Evolutionary conservation across 306 rosid species (phyloP).

Genomic region (Delonix regia): DNA sequence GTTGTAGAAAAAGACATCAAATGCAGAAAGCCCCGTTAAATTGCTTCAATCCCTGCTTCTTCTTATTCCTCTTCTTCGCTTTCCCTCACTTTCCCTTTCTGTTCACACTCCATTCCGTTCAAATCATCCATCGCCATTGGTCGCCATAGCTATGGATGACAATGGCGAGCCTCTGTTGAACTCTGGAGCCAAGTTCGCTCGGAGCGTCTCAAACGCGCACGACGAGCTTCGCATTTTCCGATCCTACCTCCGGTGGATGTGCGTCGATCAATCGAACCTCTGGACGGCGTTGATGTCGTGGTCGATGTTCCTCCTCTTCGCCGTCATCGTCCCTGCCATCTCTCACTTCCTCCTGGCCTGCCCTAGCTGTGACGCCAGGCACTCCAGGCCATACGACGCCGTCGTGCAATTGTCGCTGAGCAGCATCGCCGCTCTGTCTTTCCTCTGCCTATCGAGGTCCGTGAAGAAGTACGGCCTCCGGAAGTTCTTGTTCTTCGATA

Average conservation of each 20-base stretch:
- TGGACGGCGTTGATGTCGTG: slow-evolving; percentile 69
- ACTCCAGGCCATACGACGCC: slow-evolving; percentile 68
- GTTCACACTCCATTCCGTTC: neutral
- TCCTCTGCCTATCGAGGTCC: slow-evolving; percentile 67
- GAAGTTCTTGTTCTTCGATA: slow-evolving; percentile 79
- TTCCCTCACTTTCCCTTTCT: neutral
- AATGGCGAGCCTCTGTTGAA: slow-evolving; percentile 40
- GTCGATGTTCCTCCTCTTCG: slow-evolving; percentile 64
- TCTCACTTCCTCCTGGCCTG: slow-evolving; percentile 79
- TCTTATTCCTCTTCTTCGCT: neutral
- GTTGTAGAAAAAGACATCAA: neutral
- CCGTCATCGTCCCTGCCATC: slow-evolving; percentile 56
- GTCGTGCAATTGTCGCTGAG: slow-evolving; percentile 79
- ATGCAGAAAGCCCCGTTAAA: neutral
- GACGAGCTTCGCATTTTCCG: slow-evolving; percentile 82
- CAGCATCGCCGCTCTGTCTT: slow-evolving; percentile 66
- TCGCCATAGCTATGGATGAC: slow-evolving; percentile 28
- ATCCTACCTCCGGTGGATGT: slow-evolving; percentile 82
- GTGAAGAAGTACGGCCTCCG: slow-evolving; percentile 63
- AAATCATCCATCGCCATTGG: neutral
- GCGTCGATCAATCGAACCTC: slow-evolving; percentile 79
- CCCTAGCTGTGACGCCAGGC: slow-evolving; percentile 61
- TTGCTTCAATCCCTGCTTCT: neutral
- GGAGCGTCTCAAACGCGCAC: slow-evolving; percentile 53
- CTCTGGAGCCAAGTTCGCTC: slow-evolving; percentile 37